phyloP scores from a whole-genome alignment of 495 filamentous ascomycete genomes.

The Trichocladium antarcticum region DNA sequence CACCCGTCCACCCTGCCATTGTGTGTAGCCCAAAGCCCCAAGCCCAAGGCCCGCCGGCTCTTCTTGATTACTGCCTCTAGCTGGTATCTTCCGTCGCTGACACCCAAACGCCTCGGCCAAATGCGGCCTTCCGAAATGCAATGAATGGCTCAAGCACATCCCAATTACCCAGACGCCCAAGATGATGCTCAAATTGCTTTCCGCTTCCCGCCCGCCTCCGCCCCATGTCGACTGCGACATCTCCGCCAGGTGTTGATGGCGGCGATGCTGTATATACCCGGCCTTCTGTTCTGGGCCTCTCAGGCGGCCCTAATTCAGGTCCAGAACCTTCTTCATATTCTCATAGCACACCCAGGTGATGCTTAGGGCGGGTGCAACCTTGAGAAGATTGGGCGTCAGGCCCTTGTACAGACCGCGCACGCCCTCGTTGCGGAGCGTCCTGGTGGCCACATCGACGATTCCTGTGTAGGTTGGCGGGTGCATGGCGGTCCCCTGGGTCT shows the following conservation, averaged over 20 bases:
- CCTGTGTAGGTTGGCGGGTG: constrained; percentile 87
- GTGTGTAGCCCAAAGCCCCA: neutral
- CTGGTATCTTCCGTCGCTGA: constrained; percentile 10
- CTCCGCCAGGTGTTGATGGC: neutral
- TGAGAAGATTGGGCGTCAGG: constrained; percentile 87
- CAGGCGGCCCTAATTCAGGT: constrained; percentile 37
- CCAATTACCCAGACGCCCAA: constrained; percentile 15
- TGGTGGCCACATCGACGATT: constrained; percentile 72
- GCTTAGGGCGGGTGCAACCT: constrained; percentile 91
- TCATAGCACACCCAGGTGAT: constrained; percentile 98
- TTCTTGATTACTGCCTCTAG: constrained; percentile 5
- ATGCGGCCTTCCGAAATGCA: constrained; percentile 9
- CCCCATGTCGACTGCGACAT: too few species aligned
- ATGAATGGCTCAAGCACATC: neutral
- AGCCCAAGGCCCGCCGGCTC: neutral
- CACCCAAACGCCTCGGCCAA: constrained; percentile 10
- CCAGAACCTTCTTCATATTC: constrained; percentile 72
- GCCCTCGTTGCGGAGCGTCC: constrained; percentile 75
- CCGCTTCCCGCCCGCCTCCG: neutral
- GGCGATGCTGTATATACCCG: neutral
- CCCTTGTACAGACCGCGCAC: constrained; percentile 85
- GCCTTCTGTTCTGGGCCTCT: neutral
- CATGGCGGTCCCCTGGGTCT: constrained; percentile 85
- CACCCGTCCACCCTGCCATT: too few species aligned
- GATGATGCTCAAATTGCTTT: constrained; percentile 12